Conservation (phyloP, 306 rosid genomes). For the Cicer cuneatum region DNA sequence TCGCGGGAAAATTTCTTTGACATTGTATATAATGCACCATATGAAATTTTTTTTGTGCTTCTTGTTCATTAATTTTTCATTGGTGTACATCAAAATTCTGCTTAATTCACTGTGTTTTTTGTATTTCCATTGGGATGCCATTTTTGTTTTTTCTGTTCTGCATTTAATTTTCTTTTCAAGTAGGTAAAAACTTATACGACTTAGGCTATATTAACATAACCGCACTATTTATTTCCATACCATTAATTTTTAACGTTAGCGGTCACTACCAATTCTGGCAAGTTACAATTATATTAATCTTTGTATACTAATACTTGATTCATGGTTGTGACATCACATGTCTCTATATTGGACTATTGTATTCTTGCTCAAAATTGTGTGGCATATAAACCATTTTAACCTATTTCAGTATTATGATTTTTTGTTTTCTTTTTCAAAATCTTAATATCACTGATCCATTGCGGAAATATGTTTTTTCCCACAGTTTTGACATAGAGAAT, state of each 20-base stretch:
- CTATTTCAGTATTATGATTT: not conserved
- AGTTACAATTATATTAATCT: conserved; percentile 15
- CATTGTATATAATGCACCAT: conserved; percentile 14
- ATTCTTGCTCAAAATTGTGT: conserved; percentile 24
- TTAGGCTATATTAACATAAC: not conserved
- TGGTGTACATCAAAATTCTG: conserved; percentile 10
- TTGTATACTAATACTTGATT: conserved; percentile 7
- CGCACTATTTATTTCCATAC: not conserved
- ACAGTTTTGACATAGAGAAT: conserved; percentile 85
- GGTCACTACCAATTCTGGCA: not conserved
- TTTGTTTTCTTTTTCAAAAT: not conserved
- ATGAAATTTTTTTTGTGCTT: not conserved
- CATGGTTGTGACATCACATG: conserved; percentile 11
- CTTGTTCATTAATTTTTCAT: conserved; percentile 2
- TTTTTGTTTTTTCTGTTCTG: not conserved
- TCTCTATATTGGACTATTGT: conserved; percentile 28
- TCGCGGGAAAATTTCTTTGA: not conserved
- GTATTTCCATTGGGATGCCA: conserved; percentile 4
- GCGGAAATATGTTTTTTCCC: conserved; percentile 35
- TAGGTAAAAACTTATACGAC: conserved; percentile 5
- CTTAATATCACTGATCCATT: conserved; percentile 16
- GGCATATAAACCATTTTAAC: conserved; percentile 13
- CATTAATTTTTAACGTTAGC: not conserved
- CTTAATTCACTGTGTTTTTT: conserved; percentile 5
- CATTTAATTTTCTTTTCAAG: conserved; percentile 21